Evolutionary conservation across 2,329 filamentous ascomycete species (phyloP).

Genomic region (Exophiala sp.): DNA sequence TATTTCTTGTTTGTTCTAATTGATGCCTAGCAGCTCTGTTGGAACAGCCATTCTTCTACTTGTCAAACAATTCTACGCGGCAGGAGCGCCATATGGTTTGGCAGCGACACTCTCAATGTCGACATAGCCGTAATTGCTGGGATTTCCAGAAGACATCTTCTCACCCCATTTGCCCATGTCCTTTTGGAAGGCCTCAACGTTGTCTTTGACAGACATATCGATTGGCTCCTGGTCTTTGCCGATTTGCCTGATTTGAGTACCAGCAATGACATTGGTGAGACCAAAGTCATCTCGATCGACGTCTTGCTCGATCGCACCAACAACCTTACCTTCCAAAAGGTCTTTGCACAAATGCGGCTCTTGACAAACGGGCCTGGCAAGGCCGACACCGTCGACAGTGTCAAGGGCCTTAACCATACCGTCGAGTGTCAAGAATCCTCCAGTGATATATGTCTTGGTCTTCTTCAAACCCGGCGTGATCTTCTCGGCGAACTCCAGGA

Average conservation of each 20-base stretch:
- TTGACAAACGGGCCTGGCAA: constrained; percentile 53
- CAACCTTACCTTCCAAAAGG: constrained; percentile 36
- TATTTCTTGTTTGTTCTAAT: neutral
- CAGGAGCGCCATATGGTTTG: neutral
- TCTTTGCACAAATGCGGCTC: constrained; percentile 41
- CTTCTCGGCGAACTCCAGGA: constrained; percentile 57
- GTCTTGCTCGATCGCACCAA: constrained; percentile 47
- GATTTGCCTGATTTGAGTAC: constrained; percentile 52
- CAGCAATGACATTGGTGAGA: constrained; percentile 45
- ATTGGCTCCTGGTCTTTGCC: constrained; percentile 54
- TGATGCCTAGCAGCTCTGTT: neutral
- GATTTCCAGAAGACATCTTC: constrained; percentile 38
- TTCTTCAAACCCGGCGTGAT: constrained; percentile 49
- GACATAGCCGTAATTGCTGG: constrained; percentile 43
- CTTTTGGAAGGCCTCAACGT: constrained; percentile 47
- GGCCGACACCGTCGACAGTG: constrained; percentile 58
- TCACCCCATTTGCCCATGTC: constrained; percentile 46
- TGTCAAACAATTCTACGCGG: neutral
- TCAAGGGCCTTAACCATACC: constrained; percentile 59
- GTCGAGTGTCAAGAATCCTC: constrained; percentile 53
- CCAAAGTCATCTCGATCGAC: constrained; percentile 54
- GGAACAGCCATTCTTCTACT: neutral
- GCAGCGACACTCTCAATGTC: constrained; percentile 31
- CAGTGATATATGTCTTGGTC: constrained; percentile 59
- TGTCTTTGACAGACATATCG: constrained; percentile 49